phyloP scores from a whole-genome alignment of 2,329 filamentous ascomycete genomes.

The Sphaerulina populicola region DNA sequence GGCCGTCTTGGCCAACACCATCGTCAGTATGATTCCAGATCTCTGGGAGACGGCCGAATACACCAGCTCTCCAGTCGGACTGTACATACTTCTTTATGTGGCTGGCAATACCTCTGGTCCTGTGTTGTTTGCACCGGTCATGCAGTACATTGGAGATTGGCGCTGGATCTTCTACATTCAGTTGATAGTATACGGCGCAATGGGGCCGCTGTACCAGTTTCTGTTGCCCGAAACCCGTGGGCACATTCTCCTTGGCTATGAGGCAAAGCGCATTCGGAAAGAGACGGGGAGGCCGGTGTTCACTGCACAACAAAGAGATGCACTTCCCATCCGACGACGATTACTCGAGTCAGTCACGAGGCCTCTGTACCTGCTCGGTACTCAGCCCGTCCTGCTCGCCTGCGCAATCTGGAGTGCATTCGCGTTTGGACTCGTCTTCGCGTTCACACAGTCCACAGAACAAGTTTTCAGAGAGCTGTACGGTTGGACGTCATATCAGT shows the following conservation, averaged over 20 bases:
- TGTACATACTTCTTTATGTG: constrained; percentile 33
- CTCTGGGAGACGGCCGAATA: constrained; percentile 31
- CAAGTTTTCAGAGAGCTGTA: constrained; percentile 38
- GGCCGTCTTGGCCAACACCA: constrained; percentile 32
- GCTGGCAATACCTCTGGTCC: constrained; percentile 33
- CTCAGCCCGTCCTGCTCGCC: constrained; percentile 44
- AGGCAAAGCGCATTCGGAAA: constrained; percentile 32
- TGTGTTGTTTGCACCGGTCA: constrained; percentile 32
- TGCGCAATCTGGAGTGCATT: constrained; percentile 45
- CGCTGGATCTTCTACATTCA: constrained; percentile 37
- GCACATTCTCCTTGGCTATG: constrained; percentile 39
- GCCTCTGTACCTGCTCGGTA: constrained; percentile 39
- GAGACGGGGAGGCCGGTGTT: constrained; percentile 23
- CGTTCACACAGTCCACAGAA: constrained; percentile 44
- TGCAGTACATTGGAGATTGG: constrained; percentile 30
- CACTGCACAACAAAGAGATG: constrained; percentile 33
- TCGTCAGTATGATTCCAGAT: constrained; percentile 34
- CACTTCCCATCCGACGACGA: constrained; percentile 28
- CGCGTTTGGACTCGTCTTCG: constrained; percentile 41
- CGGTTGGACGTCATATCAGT: constrained; percentile 36
- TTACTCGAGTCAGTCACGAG: constrained; percentile 28
- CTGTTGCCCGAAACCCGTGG: constrained; percentile 43
- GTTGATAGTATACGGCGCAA: constrained; percentile 39
- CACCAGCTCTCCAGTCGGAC: constrained; percentile 31
- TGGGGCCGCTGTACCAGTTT: constrained; percentile 36